Evolutionary conservation across 1,139 yeast genomes (phyloP).

Genomic region (Scheffersomyces insectosa): DNA sequence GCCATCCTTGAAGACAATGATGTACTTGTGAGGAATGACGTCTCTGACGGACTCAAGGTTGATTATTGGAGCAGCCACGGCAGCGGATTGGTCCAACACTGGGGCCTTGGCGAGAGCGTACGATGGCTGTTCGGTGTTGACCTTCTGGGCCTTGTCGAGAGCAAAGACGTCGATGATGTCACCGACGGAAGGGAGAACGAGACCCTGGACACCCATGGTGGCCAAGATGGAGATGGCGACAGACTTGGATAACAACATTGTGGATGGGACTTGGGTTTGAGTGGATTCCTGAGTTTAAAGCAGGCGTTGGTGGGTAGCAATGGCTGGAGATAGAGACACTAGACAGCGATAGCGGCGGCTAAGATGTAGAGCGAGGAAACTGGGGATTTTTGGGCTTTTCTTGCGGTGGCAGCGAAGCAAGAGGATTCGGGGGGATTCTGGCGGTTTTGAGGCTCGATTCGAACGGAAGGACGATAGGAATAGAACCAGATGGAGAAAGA

Average conservation of each 20-base stretch:
- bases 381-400: too few species aligned
- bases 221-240: constrained; percentile 56
- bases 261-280: neutral
- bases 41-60: constrained; percentile 35
- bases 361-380: too few species aligned
- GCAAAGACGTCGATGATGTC: constrained; percentile 43
- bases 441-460: too few species aligned
- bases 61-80: constrained; percentile 9
- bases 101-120: neutral
- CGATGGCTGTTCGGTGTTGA: neutral
- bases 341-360: too few species aligned
- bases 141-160: neutral
- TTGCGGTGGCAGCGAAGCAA: too few species aligned
- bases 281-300: too few species aligned
- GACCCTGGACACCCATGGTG: constrained; percentile 60
- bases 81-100: constrained; percentile 2
- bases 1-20: constrained; percentile 68
- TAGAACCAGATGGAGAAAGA: too few species aligned
- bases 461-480: too few species aligned
- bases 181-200: constrained; percentile 58
- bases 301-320: too few species aligned
- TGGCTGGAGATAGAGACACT: too few species aligned
- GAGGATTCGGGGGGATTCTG: too few species aligned
- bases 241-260: constrained; percentile 49
- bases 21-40: constrained; percentile 73